Evolutionary conservation across 2,329 filamentous ascomycete genomes (phyloP).

Genomic region (Cladosporium cucumerinum): DNA sequence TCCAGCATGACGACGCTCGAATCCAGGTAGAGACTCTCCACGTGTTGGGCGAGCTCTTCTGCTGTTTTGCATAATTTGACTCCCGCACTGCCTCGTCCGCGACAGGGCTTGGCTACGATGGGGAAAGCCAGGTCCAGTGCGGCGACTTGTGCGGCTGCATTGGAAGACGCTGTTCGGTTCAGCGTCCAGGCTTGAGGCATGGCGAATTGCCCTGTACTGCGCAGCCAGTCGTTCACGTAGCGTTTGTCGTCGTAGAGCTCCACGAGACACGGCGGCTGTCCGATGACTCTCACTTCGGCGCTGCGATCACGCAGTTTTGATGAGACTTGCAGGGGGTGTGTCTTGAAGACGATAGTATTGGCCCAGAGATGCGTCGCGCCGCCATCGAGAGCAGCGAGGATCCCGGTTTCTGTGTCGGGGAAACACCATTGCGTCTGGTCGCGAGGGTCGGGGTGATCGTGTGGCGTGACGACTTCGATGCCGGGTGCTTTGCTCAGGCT

Average conservation of each 20-base stretch:
- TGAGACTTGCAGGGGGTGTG: slow-evolving; percentile 48
- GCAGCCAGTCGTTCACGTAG: slow-evolving; percentile 46
- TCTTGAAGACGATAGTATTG: slow-evolving; percentile 50
- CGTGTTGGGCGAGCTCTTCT: slow-evolving; percentile 36
- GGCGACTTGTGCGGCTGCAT: slow-evolving; percentile 15
- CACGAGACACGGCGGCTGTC: slow-evolving; percentile 47
- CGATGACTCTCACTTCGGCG: slow-evolving; percentile 39
- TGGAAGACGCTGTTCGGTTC: slow-evolving; percentile 16
- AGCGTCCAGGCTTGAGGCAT: background rate
- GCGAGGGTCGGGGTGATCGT: background rate
- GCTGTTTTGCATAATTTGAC: slow-evolving; percentile 45
- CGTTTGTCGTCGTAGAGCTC: slow-evolving; percentile 53
- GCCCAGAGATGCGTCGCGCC: slow-evolving; percentile 48
- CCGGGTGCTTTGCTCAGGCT: slow-evolving; percentile 33
- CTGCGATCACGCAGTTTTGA: slow-evolving; percentile 31
- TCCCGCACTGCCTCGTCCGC: slow-evolving; percentile 50
- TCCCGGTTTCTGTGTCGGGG: slow-evolving; percentile 44
- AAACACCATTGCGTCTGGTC: slow-evolving; percentile 39
- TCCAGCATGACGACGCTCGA: slow-evolving; percentile 46
- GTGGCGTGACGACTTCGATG: slow-evolving; percentile 29
- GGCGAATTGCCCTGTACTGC: slow-evolving; percentile 27
- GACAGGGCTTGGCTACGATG: slow-evolving; percentile 48
- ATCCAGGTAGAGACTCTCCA: slow-evolving; percentile 30
- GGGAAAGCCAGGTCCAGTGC: slow-evolving; percentile 35
- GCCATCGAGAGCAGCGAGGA: slow-evolving; percentile 39